Base-by-base conservation (phyloP, 2,329 filamentous ascomycete species). In the Alternaria incomplexa region DNA sequence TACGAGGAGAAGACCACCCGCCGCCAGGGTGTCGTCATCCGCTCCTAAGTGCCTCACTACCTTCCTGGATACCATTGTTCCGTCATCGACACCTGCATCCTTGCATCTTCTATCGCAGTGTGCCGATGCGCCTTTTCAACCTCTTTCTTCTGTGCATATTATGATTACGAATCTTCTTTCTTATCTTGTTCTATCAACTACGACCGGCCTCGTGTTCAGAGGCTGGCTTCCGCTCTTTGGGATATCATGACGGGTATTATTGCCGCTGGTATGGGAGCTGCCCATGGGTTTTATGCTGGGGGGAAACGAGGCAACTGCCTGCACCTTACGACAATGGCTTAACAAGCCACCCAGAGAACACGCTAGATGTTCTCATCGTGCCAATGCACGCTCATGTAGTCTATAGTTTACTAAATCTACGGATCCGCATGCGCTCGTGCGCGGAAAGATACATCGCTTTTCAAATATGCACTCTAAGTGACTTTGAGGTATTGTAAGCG, bases 1-100 rank as follows among this genome's bases (percentile, higher is more conserved):
- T 88, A 90, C 81, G 80, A 84, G 71, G 79, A 81, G 71, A 83
- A 83, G 81, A 78, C 79, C 45, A 84, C 82, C 61, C 78, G 83
- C 65, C 77, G 83, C 65, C 81, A 84, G 63, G 83, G 82, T 65
- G 77, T 84, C 53, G 75, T 84, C 71, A 80, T 84, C 70, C 77
- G 79, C 64, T 58, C 70, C 36, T 80, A 76, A 65, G 56, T 59
- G 55, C 43, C 45, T 44, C 51, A 25, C 4, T 25, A 15, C 13
- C 46, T 43, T 23, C 23, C 55, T 62, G 50, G 60, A 43, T 51
- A 56, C 48, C 48, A 52, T 52, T 52, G 48, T 52, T 15, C 30
- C 61, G 9, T 48, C 48, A 46, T 36, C 23, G 45, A 22, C 40
- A 26, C 23, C 56, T 48, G 22, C 13, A 25, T 7, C 13, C 20